Conservation (phyloP, 1,139 yeast genomes). For the Lodderomyces orthopsilosis region DNA sequence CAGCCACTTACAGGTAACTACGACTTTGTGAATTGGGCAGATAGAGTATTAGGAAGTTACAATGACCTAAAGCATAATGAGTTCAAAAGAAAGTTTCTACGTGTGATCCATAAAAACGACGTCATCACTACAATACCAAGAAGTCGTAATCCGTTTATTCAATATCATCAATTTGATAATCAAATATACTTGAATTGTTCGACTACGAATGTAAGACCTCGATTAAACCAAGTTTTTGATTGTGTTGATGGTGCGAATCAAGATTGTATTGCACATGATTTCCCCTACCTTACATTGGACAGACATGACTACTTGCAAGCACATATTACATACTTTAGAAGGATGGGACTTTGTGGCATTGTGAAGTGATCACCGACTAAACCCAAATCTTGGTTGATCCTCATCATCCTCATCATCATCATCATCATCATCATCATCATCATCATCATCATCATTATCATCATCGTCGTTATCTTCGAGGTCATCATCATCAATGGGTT, state of each 20-base stretch:
- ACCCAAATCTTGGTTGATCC: conserved; percentile 40
- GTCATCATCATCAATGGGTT: background rate
- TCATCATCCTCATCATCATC: conserved; percentile 35
- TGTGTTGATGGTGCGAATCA: conserved; percentile 31
- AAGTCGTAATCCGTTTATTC: conserved; percentile 16
- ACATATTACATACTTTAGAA: conserved; percentile 49
- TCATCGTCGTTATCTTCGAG: conserved; percentile 2
- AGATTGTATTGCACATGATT: conserved; percentile 37
- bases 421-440: conserved; percentile 18
- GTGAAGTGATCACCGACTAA: conserved; percentile 15
- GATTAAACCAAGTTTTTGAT: conserved; percentile 29
- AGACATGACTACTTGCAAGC: conserved; percentile 31
- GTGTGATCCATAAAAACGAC: conserved; percentile 48
- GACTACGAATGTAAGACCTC: conserved; percentile 23
- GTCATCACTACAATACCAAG: conserved; percentile 45
- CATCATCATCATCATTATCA: conserved; percentile 4
- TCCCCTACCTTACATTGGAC: conserved; percentile 16
- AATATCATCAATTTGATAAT: conserved; percentile 40
- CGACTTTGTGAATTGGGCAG: conserved; percentile 39
- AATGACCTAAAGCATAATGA: conserved; percentile 19
- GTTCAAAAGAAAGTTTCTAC: conserved; percentile 28
- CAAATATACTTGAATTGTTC: conserved; percentile 48
- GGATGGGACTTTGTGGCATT: conserved; percentile 47
- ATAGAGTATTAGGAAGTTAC: conserved; percentile 31
- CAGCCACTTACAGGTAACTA: conserved; percentile 50